Evolutionary conservation across 2,329 filamentous ascomycete species (phyloP), one percentile per base, ranked within the genome.

Genomic region (Piedraia hortae): DNA sequence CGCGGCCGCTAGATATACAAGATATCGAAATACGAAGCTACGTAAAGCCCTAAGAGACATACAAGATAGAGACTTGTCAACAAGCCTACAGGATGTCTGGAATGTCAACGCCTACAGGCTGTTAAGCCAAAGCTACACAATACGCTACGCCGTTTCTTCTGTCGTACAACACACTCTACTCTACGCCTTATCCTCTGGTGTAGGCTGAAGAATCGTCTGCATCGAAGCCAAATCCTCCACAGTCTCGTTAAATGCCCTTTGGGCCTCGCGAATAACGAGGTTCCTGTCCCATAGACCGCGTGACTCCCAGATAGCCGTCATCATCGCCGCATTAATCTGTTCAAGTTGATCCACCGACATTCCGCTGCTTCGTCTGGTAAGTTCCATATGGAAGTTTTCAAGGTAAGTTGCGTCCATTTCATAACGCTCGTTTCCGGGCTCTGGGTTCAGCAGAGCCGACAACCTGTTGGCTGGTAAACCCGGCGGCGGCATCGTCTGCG

Each of bases 331-430:
- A 42, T 80, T 80, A 41, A 91, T 68, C 45, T 93, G 82, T 51
- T 93, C 82, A 10, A 97, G 52, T 44, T 97, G 82, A 47, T 97
- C 85, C 23, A 97, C 73, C 0, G 69, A 73, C 42, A 73, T 74
- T 1, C 74, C 75, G 10, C 62, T 67, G 2, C 73, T 82, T 19
- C 56, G 53, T 13, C 59, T 47, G 0, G 68, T 65, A 15, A 90
- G 50, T 16, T 62, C 53, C 1, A 53, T 42, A 25, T 77, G 54
- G 24, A 88, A 56, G 9, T 22, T 16, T 22, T 22, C 21, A 8
- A 22, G 21, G 14, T 16, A 22, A 9, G 21, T 14, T 7, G 16
- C 16, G 8, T 18, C 16, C 4, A 15, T 16, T 7, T 23, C 15
- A n/a, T n/a, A n/a, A n/a, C n/a, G n/a, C 9, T 16, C n/a, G 12